A percentile compares a stretch with the other conserved stretches of the same genome.
Conservation (phyloP, 352 stramenopile genomes). For the Phytophthora citrophthora region DNA sequence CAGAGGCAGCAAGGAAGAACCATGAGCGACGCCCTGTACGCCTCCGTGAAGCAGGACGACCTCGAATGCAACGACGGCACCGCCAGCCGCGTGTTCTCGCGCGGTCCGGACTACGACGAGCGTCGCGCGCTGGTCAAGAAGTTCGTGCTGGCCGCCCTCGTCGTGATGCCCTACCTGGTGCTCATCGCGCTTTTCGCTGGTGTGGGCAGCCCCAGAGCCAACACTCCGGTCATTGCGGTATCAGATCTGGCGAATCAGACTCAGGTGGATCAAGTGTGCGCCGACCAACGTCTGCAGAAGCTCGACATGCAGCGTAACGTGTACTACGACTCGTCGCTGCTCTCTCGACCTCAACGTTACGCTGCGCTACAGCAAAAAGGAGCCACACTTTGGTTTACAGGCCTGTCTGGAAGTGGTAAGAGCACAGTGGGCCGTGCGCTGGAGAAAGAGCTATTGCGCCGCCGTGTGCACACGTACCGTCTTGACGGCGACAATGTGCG, state of each 20-base stretch:
- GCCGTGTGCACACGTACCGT: conserved; percentile 96
- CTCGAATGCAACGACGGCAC: conserved; percentile 57
- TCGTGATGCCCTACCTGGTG: conserved; percentile 70
- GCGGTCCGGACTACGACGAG: conserved; percentile 49
- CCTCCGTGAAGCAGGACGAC: conserved; percentile 73
- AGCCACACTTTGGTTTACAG: conserved; percentile 98
- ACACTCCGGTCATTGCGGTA: conserved; percentile 1
- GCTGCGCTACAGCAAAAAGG: conserved; percentile 94
- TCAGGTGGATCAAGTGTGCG: conserved; percentile 52
- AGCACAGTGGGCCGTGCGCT: conserved; percentile 97
- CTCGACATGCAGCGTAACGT: conserved; percentile 80
- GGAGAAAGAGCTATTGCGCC: conserved; percentile 94
- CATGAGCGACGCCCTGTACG: conserved; percentile 64
- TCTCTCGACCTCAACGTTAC: conserved; percentile 69
- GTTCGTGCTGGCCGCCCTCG: conserved; percentile 51
- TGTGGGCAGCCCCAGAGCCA: conserved; percentile 17
- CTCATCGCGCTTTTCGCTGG: conserved; percentile 62
- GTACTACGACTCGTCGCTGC: conserved; percentile 84
- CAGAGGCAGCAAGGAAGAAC: conserved; percentile 11
- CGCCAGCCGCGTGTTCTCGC: conserved; percentile 51
- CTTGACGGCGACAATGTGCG: conserved; percentile 99
- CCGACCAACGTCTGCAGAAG: conserved; percentile 65
- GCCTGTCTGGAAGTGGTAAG: conserved; percentile 97
- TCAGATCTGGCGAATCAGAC: conserved; percentile 38
- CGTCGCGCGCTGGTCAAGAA: conserved; percentile 62